Evolutionary conservation across 1,139 yeast species (phyloP).

Genomic region (Magnusiomyces clavatus): DNA sequence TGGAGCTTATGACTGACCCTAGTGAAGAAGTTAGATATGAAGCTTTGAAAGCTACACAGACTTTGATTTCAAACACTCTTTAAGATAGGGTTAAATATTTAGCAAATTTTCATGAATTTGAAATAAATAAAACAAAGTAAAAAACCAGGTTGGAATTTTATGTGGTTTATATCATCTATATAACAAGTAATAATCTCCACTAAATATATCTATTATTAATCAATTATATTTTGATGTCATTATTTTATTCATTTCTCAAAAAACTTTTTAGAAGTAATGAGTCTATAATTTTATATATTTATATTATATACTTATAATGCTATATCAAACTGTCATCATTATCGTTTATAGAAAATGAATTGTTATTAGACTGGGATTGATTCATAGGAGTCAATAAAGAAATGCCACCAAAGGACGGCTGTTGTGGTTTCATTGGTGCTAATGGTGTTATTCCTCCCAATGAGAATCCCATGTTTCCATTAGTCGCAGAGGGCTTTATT

Average conservation of each 20-base stretch:
- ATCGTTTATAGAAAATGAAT: neutral
- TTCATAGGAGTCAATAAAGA: neutral
- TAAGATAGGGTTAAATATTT: conserved; percentile 12
- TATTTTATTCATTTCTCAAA: too few relatives aligned
- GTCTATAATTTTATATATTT: too few relatives aligned
- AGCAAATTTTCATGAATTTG: too few relatives aligned
- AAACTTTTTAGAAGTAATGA: too few relatives aligned
- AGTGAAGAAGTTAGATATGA: conserved; percentile 89
- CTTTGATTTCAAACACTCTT: conserved; percentile 71
- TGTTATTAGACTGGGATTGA: neutral
- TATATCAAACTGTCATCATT: conserved; percentile 6
- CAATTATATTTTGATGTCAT: too few relatives aligned
- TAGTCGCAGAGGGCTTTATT: neutral
- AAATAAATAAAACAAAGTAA: too few relatives aligned
- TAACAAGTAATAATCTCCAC: too few relatives aligned
- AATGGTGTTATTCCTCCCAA: conserved; percentile 11
- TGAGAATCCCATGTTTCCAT: neutral
- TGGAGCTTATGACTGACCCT: conserved; percentile 75
- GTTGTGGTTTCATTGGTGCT: conserved; percentile 7
- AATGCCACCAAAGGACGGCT: neutral
- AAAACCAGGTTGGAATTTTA: too few relatives aligned
- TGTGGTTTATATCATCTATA: too few relatives aligned
- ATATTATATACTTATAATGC: neutral
- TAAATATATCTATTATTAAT: too few relatives aligned
- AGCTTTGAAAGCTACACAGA: conserved; percentile 90